A percentile compares a stretch with the other conserved stretches of the same genome.
Evolutionary conservation across 768 basidiomycete genomes (phyloP).

Genomic region (Astraeus odoratus): DNA sequence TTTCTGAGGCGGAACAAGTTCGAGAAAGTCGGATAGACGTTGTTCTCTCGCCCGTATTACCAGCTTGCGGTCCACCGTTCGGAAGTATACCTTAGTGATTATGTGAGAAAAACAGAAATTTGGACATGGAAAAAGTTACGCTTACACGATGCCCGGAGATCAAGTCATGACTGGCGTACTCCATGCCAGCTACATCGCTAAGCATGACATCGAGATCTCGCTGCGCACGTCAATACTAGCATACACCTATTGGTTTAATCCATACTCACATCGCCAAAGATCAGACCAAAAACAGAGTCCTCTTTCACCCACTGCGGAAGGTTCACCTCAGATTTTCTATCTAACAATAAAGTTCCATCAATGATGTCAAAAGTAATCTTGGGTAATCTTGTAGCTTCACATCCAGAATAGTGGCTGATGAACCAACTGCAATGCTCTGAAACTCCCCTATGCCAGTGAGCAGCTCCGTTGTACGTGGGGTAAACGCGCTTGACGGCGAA

Average conservation of each 20-base stretch:
- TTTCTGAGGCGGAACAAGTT: slow-evolving; percentile 19
- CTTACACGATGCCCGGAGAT: slow-evolving; percentile 8
- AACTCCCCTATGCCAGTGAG: slow-evolving; percentile 1
- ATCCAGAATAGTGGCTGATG: background rate
- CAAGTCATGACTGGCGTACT: slow-evolving; percentile 15
- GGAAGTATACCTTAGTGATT: background rate
- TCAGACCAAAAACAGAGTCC: slow-evolving; percentile 3
- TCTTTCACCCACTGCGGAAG: slow-evolving; percentile 4
- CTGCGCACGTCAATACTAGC: background rate
- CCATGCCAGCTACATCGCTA: slow-evolving; percentile 20
- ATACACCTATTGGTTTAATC: background rate
- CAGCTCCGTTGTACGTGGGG: slow-evolving; percentile 18
- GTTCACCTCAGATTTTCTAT: slow-evolving; percentile 9
- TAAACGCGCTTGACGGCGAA: slow-evolving; percentile 21
- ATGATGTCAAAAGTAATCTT: slow-evolving; percentile 6
- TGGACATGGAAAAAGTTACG: slow-evolving; percentile 12
- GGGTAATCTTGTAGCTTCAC: background rate
- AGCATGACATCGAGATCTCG: slow-evolving; percentile 9
- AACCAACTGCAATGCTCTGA: slow-evolving; percentile 12
- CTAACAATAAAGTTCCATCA: slow-evolving; percentile 8
- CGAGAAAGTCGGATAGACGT: slow-evolving; percentile 1
- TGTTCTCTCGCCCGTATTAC: slow-evolving; percentile 12
- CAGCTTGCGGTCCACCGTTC: slow-evolving; percentile 5
- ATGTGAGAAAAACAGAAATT: slow-evolving; percentile 20
- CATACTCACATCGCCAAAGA: slow-evolving; percentile 7